Base-by-base conservation (phyloP, 306 rosid genomes). In the Lathyrus sativus region DNA sequence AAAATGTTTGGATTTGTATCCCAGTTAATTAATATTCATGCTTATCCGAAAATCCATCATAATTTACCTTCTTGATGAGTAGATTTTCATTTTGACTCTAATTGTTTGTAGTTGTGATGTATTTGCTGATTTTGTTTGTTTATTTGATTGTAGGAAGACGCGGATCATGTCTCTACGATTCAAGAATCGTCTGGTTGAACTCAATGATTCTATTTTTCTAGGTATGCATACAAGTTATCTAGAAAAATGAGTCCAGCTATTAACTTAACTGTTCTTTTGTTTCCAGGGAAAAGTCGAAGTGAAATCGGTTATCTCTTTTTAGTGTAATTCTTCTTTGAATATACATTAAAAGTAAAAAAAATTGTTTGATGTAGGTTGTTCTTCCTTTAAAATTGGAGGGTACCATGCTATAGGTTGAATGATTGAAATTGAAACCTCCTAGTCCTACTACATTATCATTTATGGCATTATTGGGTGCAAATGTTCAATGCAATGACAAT, bases 391-490 rank as follows among this genome's bases (percentile, higher is more conserved):
- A 78, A 48, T 57, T 63, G 74, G 74, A 54, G 57, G 70, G 35
- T 18, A 41, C 66, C 17, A 45, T 39, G 74, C 62, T 42, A 26
- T 48, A 72, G 38, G 67, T 13, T 76, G 49, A 39, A 46, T 55
- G 35, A 58, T 66, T 82, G 63, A 75, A 69, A 70, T 7, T 35
- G 39, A 6, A 35, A 7, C 39, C 39, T 35, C 59, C 33, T 59
- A 72, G 11, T 71, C 59, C 33, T 59, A 72, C 18, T 71, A 17
- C 56, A 65, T 53, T 7, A 44, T 63, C 65, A 75, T 64, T 42
- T 67, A 74, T 78, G 87, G 84, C 82, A 58, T 75, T 81, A 78
- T 31, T 77, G 88, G 82, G 75, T 5, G 74, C 81, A 37, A 82
- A 74, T 57, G 61, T 76, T 73, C 88, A 65, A 62, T 44, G 50